A percentile compares a stretch with the other conserved stretches of the same genome.
These are phyloP conservation scores for Fusarium albidum DNA, from an alignment of 2,329 filamentous ascomycete species.

Conservation along the genomic window DNA sequence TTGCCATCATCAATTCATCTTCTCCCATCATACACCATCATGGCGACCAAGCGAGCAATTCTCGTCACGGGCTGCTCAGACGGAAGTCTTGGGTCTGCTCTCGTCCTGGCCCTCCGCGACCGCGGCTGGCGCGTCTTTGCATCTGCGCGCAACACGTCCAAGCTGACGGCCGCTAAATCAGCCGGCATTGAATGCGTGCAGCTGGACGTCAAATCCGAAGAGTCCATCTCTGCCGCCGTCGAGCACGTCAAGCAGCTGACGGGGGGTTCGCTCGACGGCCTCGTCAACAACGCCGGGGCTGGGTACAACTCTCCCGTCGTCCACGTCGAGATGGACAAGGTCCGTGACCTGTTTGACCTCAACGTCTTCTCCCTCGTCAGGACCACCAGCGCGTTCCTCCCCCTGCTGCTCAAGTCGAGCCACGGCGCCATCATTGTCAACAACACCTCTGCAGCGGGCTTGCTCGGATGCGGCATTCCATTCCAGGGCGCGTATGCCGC, in stretches of 20 bases:
- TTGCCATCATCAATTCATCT: too few species aligned
- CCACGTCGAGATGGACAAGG: constrained; percentile 29
- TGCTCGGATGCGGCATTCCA: constrained; percentile 13
- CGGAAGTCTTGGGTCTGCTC: constrained; percentile 42
- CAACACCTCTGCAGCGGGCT: constrained; percentile 25
- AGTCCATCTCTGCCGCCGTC: constrained; percentile 33
- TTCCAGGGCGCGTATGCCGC: constrained; percentile 41
- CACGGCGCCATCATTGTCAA: constrained; percentile 27
- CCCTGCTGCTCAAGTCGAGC: constrained; percentile 29
- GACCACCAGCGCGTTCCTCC: constrained; percentile 35
- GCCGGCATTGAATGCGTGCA: constrained; percentile 32
- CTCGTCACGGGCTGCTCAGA: constrained; percentile 48
- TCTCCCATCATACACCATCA: too few species aligned
- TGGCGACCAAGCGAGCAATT: constrained; percentile 30
- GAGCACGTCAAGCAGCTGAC: constrained; percentile 26
- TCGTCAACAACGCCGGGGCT: constrained; percentile 43
- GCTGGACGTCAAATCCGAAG: constrained; percentile 36
- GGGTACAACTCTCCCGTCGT: constrained; percentile 38
- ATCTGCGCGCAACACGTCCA: constrained; percentile 40
- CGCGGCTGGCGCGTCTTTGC: constrained; percentile 43
- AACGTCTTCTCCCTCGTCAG: constrained; percentile 39
- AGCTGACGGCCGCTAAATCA: constrained; percentile 24
- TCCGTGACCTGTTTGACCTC: constrained; percentile 34
- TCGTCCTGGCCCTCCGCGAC: constrained; percentile 42
- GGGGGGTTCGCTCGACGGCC: constrained; percentile 38